These are phyloP conservation scores for Draba incana DNA, from an alignment of 345 rosid genomes.

Conservation along the genomic window DNA sequence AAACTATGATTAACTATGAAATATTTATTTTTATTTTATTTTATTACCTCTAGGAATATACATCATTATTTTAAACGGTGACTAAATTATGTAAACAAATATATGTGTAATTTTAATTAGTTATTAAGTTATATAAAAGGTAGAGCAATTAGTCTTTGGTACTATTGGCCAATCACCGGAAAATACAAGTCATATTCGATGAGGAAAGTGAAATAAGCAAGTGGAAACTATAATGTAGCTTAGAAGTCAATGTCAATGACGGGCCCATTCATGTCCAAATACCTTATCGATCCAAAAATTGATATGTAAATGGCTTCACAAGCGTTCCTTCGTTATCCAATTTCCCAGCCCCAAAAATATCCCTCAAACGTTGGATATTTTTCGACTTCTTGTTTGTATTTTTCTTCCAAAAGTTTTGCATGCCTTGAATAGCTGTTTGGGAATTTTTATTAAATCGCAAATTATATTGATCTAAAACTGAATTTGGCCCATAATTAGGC, in stretches of 20 bases:
- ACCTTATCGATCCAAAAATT: conserved; percentile 39
- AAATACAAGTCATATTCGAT: background rate
- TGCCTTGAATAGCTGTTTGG: background rate
- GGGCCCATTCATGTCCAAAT: conserved; percentile 21
- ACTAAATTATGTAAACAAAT: too few species aligned
- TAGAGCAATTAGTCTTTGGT: background rate
- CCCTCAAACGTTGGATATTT: conserved; percentile 25
- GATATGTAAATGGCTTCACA: conserved; percentile 38
- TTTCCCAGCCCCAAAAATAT: conserved; percentile 31
- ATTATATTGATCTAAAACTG: background rate
- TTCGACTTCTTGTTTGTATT: background rate
- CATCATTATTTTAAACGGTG: too few species aligned
- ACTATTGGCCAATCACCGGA: background rate
- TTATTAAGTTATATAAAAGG: too few species aligned
- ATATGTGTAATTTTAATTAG: too few species aligned
- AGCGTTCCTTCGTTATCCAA: conserved; percentile 44
- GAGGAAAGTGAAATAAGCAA: conserved; percentile 35
- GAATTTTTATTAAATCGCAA: background rate
- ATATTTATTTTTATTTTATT: too few species aligned
- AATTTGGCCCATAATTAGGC: background rate
- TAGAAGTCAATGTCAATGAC: conserved; percentile 33
- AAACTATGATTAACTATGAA: too few species aligned
- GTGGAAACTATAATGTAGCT: conserved; percentile 30
- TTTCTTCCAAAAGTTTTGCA: background rate
- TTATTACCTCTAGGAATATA: too few species aligned